Conservation (phyloP, 2,329 filamentous ascomycete species). For the Claviceps paspali region DNA sequence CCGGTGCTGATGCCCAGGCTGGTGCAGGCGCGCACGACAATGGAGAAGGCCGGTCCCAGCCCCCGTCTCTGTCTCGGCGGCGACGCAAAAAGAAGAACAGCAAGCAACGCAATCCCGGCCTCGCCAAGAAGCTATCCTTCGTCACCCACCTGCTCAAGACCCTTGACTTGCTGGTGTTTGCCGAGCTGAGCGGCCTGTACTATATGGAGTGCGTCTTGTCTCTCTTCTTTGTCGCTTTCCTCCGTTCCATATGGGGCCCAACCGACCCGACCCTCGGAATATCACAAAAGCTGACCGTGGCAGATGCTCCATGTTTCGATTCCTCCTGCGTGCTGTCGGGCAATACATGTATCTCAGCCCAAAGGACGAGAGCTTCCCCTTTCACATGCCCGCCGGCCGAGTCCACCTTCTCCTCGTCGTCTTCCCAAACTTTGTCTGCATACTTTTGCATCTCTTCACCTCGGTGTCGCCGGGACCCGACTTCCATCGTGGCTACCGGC, state of each 20-base stretch:
- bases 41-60: constrained; percentile 8
- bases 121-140: constrained; percentile 44
- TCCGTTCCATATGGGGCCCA: too few relatives aligned
- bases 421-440: constrained; percentile 43
- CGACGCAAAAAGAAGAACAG: constrained; percentile 21
- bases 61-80: constrained; percentile 15
- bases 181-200: constrained; percentile 49
- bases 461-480: constrained; percentile 42
- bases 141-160: constrained; percentile 43
- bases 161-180: constrained; percentile 48
- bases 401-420: constrained; percentile 43
- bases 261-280: too few relatives aligned
- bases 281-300: too few relatives aligned
- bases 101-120: constrained; percentile 24
- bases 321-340: constrained; percentile 40
- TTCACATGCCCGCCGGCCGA: constrained; percentile 39
- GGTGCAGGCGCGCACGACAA: constrained; percentile 3
- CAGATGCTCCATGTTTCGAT: constrained; percentile 48
- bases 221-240: too few relatives aligned
- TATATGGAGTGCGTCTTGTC: constrained; percentile 49
- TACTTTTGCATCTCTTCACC: constrained; percentile 42
- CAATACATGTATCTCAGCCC: constrained; percentile 52
- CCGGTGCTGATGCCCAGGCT: too few relatives aligned
- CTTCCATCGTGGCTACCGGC: constrained; percentile 47
- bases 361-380: constrained; percentile 39